phyloP scores from a whole-genome alignment of 2,329 filamentous ascomycete species.

The Dactylonectria estremocensis region DNA sequence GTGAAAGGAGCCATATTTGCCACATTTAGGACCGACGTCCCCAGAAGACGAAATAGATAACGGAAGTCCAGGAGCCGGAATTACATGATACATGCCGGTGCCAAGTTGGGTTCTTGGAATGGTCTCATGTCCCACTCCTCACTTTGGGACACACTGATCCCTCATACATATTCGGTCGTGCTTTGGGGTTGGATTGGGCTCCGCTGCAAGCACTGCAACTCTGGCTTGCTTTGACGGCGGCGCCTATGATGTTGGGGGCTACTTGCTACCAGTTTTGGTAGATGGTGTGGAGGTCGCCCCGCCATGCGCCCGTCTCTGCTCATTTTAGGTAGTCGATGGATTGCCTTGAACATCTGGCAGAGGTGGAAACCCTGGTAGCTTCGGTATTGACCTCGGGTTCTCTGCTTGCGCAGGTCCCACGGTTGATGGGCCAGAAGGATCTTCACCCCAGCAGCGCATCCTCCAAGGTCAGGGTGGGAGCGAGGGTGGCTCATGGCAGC shows the following conservation, averaged over 20 bases:
- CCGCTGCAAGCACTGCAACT: slow-evolving; percentile 15
- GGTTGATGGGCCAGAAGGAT: slow-evolving; percentile 26
- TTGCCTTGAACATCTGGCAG: slow-evolving; percentile 5
- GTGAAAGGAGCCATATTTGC: slow-evolving; percentile 4
- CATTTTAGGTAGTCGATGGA: slow-evolving; percentile 10
- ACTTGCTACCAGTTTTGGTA: background rate
- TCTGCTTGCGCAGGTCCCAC: slow-evolving; percentile 2
- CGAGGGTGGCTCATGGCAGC: slow-evolving; percentile 5
- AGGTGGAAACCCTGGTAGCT: slow-evolving; percentile 6
- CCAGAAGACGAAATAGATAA: slow-evolving; percentile 19
- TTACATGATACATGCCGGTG: slow-evolving; percentile 13
- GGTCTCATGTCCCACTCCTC: slow-evolving; percentile 25
- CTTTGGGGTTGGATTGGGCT: slow-evolving; percentile 18
- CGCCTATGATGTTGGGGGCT: slow-evolving; percentile 5
- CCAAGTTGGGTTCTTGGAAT: slow-evolving; percentile 14
- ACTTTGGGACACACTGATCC: slow-evolving; percentile 10
- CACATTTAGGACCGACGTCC: slow-evolving; percentile 11
- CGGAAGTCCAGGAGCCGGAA: slow-evolving; percentile 7
- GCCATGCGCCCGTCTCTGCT: slow-evolving; percentile 1
- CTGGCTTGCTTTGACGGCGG: slow-evolving; percentile 2
- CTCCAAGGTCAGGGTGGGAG: slow-evolving; percentile 1
- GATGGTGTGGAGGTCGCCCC: slow-evolving; percentile 19
- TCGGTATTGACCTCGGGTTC: slow-evolving; percentile 15
- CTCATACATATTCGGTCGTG: slow-evolving; percentile 16
- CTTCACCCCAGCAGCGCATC: slow-evolving; percentile 23